Base-by-base conservation (phyloP, 1,284 basidiomycete species). In the Malassezia furfur region DNA sequence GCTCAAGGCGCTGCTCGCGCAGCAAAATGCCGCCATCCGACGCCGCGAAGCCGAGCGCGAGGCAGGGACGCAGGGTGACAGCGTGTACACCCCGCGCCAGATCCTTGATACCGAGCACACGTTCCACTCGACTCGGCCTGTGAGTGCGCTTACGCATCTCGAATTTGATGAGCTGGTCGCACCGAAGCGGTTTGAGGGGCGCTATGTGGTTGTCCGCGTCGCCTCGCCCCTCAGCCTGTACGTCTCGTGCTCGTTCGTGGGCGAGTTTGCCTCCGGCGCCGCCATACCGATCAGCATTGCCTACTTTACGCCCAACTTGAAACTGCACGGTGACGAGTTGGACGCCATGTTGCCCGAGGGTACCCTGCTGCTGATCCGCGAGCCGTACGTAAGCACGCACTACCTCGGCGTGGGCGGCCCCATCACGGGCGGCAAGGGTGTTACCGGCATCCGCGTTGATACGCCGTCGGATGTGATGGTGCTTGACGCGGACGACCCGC, bases 391-490 rank as follows among this genome's bases (percentile, higher is more conserved):
- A 34, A 68, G 64, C 45, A 44, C 57, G 21, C 63, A 73, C 43
- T 67, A 72, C 43, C 56, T 64, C 39, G 59, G 61, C 5, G 62
- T 63, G 15, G 70, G 66, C 10, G 72, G 66, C 3, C 71, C 69
- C 0, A 60, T 65, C 30, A 57, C 59, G 11, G 60, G 62, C 8
- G 64, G 62, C 15, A 70, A 70, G 53, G 63, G 56, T 25, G 59
- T 60, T 1, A 44, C 49, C 0, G 72, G 72, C 1, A 48, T 74
- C 30, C 63, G 70, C 7, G 60, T 73, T 8, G 71, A 73, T 34
- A 71, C 68, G 11, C 70, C 70, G 3, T 67, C 70, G 15, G 72
- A 74, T 37, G 57, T 74, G 9, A 54, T 60, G 22, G 55, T 74
- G 21, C 50, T 73, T 9, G 60, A 64, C 30, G 36, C 15, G 11